Percentiles rank a stretch among this genome's conserved stretches.
Conservation (phyloP, 2,329 filamentous ascomycete genomes). For the Phialemoniopsis sp. region DNA sequence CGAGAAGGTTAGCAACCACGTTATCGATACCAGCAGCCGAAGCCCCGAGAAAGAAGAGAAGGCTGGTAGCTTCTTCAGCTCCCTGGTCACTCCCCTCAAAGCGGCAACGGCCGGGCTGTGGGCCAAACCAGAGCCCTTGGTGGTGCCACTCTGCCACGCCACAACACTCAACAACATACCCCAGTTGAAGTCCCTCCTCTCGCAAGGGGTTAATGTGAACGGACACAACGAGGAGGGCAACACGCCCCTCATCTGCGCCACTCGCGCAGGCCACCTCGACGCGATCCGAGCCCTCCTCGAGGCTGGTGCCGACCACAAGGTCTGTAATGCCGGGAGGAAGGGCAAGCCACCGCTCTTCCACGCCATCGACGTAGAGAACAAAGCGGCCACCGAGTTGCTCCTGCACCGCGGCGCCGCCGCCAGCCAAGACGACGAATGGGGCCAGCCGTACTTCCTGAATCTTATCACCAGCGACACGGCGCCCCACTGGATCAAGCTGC, state of each 20-base stretch:
- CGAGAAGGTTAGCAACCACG: no score
- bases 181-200: slow-evolving; percentile 12
- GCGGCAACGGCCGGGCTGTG: slow-evolving; percentile 9
- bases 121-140: slow-evolving; percentile 13
- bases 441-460: slow-evolving; percentile 16
- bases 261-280: slow-evolving; percentile 14
- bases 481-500: slow-evolving; percentile 17
- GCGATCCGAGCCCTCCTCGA: slow-evolving; percentile 25
- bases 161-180: slow-evolving; percentile 8
- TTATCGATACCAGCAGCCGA: no score
- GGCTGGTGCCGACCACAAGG: slow-evolving; percentile 15
- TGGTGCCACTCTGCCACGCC: slow-evolving; percentile 14
- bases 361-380: slow-evolving; percentile 9
- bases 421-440: slow-evolving; percentile 15
- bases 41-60: no score
- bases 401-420: slow-evolving; percentile 29
- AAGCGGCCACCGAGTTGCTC: slow-evolving; percentile 15
- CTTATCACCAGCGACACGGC: slow-evolving; percentile 14
- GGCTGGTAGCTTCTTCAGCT: no score
- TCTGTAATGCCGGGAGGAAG: slow-evolving; percentile 9
- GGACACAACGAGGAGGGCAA: slow-evolving; percentile 18
- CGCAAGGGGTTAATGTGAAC: slow-evolving; percentile 16
- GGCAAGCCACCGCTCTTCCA: slow-evolving; percentile 16
- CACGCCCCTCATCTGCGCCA: slow-evolving; percentile 19
- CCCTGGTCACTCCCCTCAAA: no score